Evolutionary conservation across 2,329 filamentous ascomycete genomes (phyloP).

Genomic region (Cordyceps javanica): DNA sequence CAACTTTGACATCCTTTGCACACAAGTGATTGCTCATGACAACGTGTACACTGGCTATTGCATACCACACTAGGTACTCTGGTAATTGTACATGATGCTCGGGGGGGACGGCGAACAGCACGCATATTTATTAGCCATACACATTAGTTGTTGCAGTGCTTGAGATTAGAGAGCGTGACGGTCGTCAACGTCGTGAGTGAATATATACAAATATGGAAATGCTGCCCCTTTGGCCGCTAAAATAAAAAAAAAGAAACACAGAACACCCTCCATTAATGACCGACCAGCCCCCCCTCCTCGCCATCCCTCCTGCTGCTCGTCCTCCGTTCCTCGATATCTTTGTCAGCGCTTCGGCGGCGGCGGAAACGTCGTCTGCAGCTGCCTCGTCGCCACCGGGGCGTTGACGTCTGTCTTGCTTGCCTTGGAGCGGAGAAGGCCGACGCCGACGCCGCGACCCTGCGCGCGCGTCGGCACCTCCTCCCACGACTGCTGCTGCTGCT

Average conservation of each 20-base stretch:
- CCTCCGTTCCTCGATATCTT: no score
- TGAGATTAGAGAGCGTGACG: not conserved
- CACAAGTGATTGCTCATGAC: not conserved
- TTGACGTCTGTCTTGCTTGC: slow-evolving; percentile 2
- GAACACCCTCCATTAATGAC: no score
- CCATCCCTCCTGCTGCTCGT: not conserved
- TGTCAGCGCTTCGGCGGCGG: slow-evolving; percentile 7
- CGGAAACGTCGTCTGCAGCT: slow-evolving; percentile 10
- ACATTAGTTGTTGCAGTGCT: not conserved
- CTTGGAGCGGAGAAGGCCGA: slow-evolving; percentile 9
- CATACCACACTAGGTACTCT: not conserved
- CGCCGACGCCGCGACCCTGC: not conserved
- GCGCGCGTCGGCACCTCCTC: not conserved
- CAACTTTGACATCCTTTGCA: not conserved
- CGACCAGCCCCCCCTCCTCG: no score
- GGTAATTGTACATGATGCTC: no score
- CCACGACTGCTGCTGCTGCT: slow-evolving; percentile 6
- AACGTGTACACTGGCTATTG: no score
- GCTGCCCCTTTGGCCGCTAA: no score
- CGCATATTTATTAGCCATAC: not conserved
- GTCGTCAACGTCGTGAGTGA: not conserved
- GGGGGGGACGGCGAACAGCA: no score
- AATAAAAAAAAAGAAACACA: no score
- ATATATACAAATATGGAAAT: not conserved
- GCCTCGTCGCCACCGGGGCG: slow-evolving; percentile 8